Conservation (phyloP, 306 rosid species). For the Rosa multiflora region DNA sequence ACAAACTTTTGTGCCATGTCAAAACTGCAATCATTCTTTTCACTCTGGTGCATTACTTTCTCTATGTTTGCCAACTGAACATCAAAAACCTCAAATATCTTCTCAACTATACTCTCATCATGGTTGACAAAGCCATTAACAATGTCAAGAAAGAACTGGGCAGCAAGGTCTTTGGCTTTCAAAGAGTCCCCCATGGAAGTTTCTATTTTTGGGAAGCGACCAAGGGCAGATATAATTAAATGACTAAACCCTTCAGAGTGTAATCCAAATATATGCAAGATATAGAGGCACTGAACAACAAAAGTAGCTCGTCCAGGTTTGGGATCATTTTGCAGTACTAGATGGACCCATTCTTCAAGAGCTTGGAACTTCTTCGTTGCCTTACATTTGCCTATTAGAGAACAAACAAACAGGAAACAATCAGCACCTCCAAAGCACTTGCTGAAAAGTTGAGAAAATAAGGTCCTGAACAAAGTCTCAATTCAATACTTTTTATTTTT, state of each 20-base stretch:
- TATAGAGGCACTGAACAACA: conserved; percentile 70
- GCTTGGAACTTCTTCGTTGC: conserved; percentile 80
- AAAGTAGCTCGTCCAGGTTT: conserved; percentile 82
- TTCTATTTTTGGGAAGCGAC: conserved; percentile 57
- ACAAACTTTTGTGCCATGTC: conserved; percentile 53
- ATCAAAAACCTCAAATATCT: conserved; percentile 63
- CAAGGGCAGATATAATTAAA: conserved; percentile 67
- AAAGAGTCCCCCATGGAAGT: conserved; percentile 35
- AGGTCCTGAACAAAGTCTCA: neutral
- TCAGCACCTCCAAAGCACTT: conserved; percentile 12
- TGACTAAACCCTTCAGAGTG: conserved; percentile 78
- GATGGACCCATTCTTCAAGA: conserved; percentile 73
- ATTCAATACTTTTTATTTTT: neutral
- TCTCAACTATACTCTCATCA: conserved; percentile 65
- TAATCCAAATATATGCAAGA: conserved; percentile 66
- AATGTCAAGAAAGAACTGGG: conserved; percentile 60
- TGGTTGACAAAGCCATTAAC: conserved; percentile 60
- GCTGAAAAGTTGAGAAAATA: neutral
- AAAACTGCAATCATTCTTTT: conserved; percentile 32
- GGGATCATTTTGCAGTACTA: conserved; percentile 73
- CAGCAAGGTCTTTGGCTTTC: conserved; percentile 64
- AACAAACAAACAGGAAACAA: conserved; percentile 29
- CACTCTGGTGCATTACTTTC: conserved; percentile 54
- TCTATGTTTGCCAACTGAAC: conserved; percentile 59
- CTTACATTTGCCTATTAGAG: conserved; percentile 70